These are phyloP conservation scores for Effrenium voratum DNA, from an alignment of 73 alveolate species.

Conservation along the genomic window DNA sequence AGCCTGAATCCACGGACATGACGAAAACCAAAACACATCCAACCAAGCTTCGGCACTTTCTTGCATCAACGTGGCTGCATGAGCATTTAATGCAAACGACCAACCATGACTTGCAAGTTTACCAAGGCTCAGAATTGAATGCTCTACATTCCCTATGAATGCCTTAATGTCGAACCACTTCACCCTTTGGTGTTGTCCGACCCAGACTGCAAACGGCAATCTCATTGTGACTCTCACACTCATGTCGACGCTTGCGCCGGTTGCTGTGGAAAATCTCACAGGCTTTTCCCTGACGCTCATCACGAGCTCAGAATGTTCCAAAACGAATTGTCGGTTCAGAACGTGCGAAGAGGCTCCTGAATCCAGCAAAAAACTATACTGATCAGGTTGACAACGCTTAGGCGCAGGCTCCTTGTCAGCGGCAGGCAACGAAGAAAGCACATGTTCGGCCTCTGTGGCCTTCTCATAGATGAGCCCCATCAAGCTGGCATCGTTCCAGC, in stretches of 20 bases:
- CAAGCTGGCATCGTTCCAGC: background rate
- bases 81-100: too few relatives aligned
- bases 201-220: background rate
- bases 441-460: background rate
- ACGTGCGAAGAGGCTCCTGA: conserved; percentile 1
- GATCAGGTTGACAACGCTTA: background rate
- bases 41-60: too few relatives aligned
- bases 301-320: background rate
- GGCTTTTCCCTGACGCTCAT: too few relatives aligned
- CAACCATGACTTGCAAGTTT: too few relatives aligned
- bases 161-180: too few relatives aligned
- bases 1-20: too few relatives aligned
- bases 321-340: background rate
- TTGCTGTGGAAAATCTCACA: background rate
- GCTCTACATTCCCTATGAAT: too few relatives aligned
- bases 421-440: background rate
- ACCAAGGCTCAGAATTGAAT: too few relatives aligned
- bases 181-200: too few relatives aligned
- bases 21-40: too few relatives aligned
- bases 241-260: background rate
- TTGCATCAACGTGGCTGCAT: too few relatives aligned
- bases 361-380: background rate
- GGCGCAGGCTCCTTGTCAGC: background rate
- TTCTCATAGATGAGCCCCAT: too few relatives aligned
- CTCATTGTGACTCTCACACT: background rate